phyloP scores from a whole-genome alignment of 352 stramenopile species.

The Phytophthora sp. region DNA sequence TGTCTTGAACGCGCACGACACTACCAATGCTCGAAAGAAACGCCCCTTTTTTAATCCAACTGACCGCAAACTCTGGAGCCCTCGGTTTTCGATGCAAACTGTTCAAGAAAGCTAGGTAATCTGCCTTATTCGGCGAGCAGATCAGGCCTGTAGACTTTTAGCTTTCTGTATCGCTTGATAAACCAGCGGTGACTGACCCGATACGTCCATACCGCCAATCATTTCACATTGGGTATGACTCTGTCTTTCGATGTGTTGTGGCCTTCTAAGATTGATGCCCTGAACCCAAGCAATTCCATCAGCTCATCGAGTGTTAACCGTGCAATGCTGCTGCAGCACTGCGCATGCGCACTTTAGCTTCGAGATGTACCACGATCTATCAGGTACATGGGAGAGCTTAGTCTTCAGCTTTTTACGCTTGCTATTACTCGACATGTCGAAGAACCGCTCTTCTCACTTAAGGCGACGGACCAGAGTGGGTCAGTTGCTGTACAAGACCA shows the following conservation, averaged over 20 bases:
- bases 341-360: neutral
- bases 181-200: neutral
- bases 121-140: too few relatives aligned
- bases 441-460: too few relatives aligned
- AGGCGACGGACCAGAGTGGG: too few relatives aligned
- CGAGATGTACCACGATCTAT: conserved; percentile 7
- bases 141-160: neutral
- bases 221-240: neutral
- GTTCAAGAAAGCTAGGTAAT: neutral
- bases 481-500: neutral
- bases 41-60: neutral
- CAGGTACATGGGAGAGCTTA: conserved; percentile 1
- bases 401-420: too few relatives aligned
- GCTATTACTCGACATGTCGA: too few relatives aligned
- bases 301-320: neutral
- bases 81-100: conserved; percentile 1
- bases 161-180: neutral
- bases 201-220: neutral
- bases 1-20: conserved; percentile 5
- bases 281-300: neutral
- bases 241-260: neutral
- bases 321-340: conserved; percentile 3
- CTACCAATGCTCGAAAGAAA: conserved; percentile 7
- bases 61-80: conserved; percentile 5
- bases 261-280: neutral